Evolutionary conservation across 768 basidiomycete genomes (phyloP), one percentile per base, ranked within the genome.

Genomic region (Mrakia blollopis): DNA sequence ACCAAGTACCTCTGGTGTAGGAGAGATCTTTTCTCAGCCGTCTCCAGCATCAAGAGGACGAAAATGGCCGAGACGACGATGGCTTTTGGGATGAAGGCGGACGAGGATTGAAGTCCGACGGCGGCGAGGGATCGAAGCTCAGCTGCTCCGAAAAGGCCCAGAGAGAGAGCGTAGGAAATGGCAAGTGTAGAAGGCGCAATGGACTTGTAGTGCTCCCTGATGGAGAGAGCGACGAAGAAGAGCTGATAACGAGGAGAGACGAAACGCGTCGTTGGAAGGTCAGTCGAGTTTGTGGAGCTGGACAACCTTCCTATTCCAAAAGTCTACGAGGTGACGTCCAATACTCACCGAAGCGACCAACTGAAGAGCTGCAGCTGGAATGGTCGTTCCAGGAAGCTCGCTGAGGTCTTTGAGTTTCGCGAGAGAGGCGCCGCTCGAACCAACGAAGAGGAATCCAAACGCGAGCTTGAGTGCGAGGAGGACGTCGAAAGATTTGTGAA

Each of bases 81-180:
- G 25, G 65, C 65, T 52, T 69, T 54, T 1, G 52, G 65, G 65
- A 57, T 18, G 52, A 73, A 73, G 28, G 72, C 39, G 8, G 50
- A n/a, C 8, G 35, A 41, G 30, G 28, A 30, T 60, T 73, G 65
- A 3, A 75, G 28, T 32, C 65, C 74, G 65, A 75, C 50, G 14
- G 61, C 47, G 0, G 18, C 62, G 52, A 68, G 65, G 47, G 74
- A 50, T 30, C 74, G 74, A 37, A 75, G 74, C 52, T 75, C 52
- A 44, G 74, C 47, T 6, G 41, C 25, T 21, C 47, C 32, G 52
- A 75, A 75, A 28, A 75, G 65, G 0, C 62, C 74, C 11, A 75
- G 13, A n/a, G 37, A 41, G 35, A 75, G 63, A 21, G 62, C 50
- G 32, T 68, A 75, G 44, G 37, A 70, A n/a, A 39, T 54, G 13